Conservation (phyloP, 75 land plant species). For the Larix kaempferi region DNA sequence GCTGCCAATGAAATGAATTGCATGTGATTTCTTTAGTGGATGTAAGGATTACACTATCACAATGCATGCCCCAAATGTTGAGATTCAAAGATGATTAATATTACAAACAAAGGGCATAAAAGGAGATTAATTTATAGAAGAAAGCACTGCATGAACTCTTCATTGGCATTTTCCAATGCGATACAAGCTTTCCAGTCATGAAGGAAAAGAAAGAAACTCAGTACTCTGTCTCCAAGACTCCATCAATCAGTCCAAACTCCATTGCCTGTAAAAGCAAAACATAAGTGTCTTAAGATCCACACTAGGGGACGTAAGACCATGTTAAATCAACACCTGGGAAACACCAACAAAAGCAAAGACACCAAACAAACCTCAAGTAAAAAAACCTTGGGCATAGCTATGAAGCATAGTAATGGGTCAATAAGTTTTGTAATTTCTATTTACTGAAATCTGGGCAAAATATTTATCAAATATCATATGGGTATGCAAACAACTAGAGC, state of each 20-base stretch:
- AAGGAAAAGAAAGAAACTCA: slow-evolving; percentile 14
- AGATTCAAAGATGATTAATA: too few species aligned
- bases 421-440: not conserved
- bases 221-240: slow-evolving; percentile 84
- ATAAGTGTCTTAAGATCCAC: not conserved
- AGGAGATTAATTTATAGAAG: too few species aligned
- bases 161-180: not conserved
- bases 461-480: not conserved
- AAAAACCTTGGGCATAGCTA: not conserved
- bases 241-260: slow-evolving; percentile 94
- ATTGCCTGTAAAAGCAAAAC: slow-evolving; percentile 58
- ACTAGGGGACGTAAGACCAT: too few species aligned
- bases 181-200: not conserved
- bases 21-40: too few species aligned
- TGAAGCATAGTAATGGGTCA: not conserved
- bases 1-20: too few species aligned
- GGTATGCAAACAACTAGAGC: not conserved
- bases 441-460: not conserved
- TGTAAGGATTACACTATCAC: too few species aligned
- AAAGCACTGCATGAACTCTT: too few species aligned
- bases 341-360: not conserved
- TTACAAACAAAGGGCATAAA: too few species aligned
- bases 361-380: not conserved
- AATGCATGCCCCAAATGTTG: too few species aligned
- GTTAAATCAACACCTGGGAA: not conserved